Conservation (phyloP, 2,329 filamentous ascomycete species). For the Periglandula ipomoeae region DNA sequence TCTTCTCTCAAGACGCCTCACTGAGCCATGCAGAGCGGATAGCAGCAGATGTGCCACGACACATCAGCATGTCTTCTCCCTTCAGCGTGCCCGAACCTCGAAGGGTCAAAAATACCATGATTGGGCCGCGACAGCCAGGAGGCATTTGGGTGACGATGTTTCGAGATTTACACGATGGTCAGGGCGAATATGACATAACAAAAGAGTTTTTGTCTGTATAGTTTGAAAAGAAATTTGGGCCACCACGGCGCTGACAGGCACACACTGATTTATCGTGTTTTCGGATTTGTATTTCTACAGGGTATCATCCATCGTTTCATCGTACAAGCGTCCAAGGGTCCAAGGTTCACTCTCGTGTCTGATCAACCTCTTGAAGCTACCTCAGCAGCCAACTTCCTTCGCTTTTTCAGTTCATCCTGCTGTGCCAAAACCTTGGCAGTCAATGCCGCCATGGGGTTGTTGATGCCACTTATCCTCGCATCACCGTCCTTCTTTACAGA, state of each 20-base stretch:
- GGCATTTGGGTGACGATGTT: not conserved
- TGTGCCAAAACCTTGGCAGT: slow-evolving; percentile 83
- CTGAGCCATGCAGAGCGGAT: too few relatives aligned
- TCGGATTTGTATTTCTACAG: not conserved
- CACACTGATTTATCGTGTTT: not conserved
- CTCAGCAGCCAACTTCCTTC: slow-evolving; percentile 53
- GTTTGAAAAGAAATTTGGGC: too few relatives aligned
- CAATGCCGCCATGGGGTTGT: slow-evolving; percentile 78
- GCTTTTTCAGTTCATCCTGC: slow-evolving; percentile 73
- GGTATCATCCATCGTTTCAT: slow-evolving; percentile 1
- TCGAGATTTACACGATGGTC: too few relatives aligned
- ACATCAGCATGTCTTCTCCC: too few relatives aligned
- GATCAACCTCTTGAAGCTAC: slow-evolving; percentile 5
- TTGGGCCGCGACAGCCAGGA: too few relatives aligned
- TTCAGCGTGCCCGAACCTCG: too few relatives aligned
- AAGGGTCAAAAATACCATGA: too few relatives aligned
- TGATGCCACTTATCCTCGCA: slow-evolving; percentile 55
- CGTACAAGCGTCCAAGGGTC: not conserved
- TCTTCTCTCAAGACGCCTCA: too few relatives aligned
- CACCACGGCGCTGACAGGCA: not conserved
- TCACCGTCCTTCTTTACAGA: slow-evolving; percentile 22
- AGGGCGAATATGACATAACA: too few relatives aligned
- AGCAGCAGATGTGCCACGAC: too few relatives aligned
- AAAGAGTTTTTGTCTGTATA: too few relatives aligned
- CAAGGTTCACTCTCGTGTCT: slow-evolving; percentile 3